Conservation (phyloP, 176 grass and related monocot genomes). For the Bolboschoenus planiculmis region DNA sequence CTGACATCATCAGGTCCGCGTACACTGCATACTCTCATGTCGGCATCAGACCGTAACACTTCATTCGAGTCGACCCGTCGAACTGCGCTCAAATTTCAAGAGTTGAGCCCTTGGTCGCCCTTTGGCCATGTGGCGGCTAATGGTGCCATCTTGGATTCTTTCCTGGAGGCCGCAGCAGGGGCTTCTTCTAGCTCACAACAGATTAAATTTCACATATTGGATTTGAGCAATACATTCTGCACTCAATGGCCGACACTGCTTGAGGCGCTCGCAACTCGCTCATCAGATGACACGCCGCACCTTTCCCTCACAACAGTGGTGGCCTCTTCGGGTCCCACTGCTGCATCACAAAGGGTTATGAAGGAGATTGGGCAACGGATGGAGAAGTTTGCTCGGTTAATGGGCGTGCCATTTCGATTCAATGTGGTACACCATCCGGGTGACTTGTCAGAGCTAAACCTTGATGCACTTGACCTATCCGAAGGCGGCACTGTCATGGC, state of each 20-base stretch:
- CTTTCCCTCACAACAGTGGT: slow-evolving; percentile 89
- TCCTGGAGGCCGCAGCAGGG: slow-evolving; percentile 59
- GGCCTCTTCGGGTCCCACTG: slow-evolving; percentile 42
- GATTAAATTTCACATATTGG: slow-evolving; percentile 83
- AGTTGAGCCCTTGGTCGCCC: slow-evolving; percentile 94
- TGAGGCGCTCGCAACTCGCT: slow-evolving; percentile 83
- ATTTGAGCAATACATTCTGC: slow-evolving; percentile 97
- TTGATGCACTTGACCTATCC: slow-evolving; percentile 59
- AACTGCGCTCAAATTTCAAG: slow-evolving; percentile 85
- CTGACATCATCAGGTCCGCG: slow-evolving; percentile 66
- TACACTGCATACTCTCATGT: slow-evolving; percentile 58
- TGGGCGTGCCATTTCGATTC: slow-evolving; percentile 96
- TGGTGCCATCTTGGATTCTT: slow-evolving; percentile 92
- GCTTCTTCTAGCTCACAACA: slow-evolving; percentile 33
- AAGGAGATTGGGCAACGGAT: slow-evolving; percentile 89
- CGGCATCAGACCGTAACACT: slow-evolving; percentile 65
- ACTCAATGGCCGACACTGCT: slow-evolving; percentile 99
- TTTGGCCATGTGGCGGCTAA: slow-evolving; percentile 97
- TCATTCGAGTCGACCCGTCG: slow-evolving; percentile 92
- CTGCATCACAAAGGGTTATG: slow-evolving; percentile 77
- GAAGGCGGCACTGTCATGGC: slow-evolving; percentile 38
- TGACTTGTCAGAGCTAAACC: slow-evolving; percentile 73
- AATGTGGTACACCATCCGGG: slow-evolving; percentile 68
- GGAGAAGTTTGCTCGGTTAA: slow-evolving; percentile 96
- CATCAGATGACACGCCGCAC: slow-evolving; percentile 94